Percentiles rank a stretch among this genome's conserved stretches.
Evolutionary conservation across 305 asterid species (phyloP).

Genomic region (Fraxinus ornus): DNA sequence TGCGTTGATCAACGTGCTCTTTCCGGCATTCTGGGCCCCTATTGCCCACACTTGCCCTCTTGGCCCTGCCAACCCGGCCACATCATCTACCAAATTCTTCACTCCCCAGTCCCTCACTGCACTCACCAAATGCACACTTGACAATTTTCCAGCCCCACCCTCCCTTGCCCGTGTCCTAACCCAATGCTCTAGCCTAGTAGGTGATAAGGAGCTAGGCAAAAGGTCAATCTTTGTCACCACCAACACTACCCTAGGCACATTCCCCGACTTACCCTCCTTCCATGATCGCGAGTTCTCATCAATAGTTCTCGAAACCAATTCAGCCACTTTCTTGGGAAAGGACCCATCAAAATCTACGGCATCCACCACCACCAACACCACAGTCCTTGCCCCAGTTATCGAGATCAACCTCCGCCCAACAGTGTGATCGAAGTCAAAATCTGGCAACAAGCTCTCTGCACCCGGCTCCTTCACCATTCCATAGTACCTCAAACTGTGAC

Average conservation of each 20-base stretch:
- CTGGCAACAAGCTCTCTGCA: conserved; percentile 76
- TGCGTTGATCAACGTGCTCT: conserved; percentile 76
- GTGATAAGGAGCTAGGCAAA: conserved; percentile 79
- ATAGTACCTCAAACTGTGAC: conserved; percentile 76
- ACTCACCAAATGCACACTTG: conserved; percentile 80
- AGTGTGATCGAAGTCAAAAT: conserved; percentile 83
- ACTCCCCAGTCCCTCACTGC: conserved; percentile 86
- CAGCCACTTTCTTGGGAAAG: conserved; percentile 75
- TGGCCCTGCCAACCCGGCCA: conserved; percentile 62
- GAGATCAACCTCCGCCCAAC: conserved; percentile 76
- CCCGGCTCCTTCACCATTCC: conserved; percentile 61
- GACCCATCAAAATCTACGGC: conserved; percentile 88
- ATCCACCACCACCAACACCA: conserved; percentile 77
- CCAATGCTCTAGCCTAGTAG: conserved; percentile 84
- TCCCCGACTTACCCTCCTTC: conserved; percentile 86
- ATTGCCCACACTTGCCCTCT: conserved; percentile 92
- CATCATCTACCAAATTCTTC: conserved; percentile 73
- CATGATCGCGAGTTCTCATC: conserved; percentile 65
- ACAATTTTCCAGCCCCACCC: conserved; percentile 63
- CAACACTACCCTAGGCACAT: conserved; percentile 66
- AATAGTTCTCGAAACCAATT: conserved; percentile 51
- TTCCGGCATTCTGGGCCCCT: conserved; percentile 94
- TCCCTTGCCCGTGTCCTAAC: conserved; percentile 78
- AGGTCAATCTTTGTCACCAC: conserved; percentile 84
- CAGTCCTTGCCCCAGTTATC: conserved; percentile 56